Evolutionary conservation across 495 filamentous ascomycete species (phyloP).

Genomic region (Rostrohypoxylon terebratum): DNA sequence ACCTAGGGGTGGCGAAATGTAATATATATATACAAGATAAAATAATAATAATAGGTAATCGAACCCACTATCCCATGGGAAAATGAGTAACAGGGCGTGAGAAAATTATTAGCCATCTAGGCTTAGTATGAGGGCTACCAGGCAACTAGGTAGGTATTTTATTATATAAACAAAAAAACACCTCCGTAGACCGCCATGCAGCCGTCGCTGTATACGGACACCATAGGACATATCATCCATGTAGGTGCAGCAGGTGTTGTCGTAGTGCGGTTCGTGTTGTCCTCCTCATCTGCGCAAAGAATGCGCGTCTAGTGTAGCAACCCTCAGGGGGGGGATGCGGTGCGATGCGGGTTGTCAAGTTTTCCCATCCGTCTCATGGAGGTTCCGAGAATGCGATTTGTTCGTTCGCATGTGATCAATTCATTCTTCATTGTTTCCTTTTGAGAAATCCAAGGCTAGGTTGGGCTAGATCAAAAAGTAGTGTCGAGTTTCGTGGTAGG

Average conservation of each 20-base stretch:
- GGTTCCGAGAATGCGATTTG: conserved; percentile 27
- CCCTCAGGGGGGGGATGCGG: neutral
- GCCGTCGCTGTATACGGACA: conserved; percentile 33
- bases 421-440: conserved; percentile 3
- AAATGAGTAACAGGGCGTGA: neutral
- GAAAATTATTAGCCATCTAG: conserved; percentile 5
- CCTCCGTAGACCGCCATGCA: conserved; percentile 28
- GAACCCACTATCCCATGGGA: conserved; percentile 18
- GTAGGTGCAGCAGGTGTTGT: conserved; percentile 31
- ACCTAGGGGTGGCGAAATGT: conserved; percentile 33
- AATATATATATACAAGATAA: conserved; percentile 1
- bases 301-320: conserved; percentile 11
- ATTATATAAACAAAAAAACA: neutral
- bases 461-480: conserved; percentile 5
- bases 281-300: conserved; percentile 9
- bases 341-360: conserved; percentile 27
- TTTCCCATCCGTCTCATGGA: conserved; percentile 19
- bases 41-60: conserved; percentile 8
- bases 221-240: conserved; percentile 23
- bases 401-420: conserved; percentile 18
- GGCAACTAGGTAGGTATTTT: conserved; percentile 4
- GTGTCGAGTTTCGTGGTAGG: conserved; percentile 16
- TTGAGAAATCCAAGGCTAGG: conserved; percentile 17
- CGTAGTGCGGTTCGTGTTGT: conserved; percentile 29
- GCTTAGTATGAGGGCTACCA: neutral